Evolutionary conservation across 441 rosid genomes (phyloP).

Genomic region (Croton laevigatus): DNA sequence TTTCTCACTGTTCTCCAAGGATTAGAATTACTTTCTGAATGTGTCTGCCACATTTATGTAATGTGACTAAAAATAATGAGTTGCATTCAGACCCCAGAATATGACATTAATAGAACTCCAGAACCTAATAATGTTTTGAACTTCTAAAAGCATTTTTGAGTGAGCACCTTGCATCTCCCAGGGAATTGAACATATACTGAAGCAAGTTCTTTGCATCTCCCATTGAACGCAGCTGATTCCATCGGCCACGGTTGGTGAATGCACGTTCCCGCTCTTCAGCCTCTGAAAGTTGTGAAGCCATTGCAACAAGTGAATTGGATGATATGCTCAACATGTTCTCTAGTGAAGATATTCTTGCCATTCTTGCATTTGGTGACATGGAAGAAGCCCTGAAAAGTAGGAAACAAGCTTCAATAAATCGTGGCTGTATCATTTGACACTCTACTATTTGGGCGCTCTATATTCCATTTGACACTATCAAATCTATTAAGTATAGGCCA

Average conservation of each 20-base stretch:
- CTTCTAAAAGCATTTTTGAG: constrained; percentile 8
- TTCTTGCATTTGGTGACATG: constrained; percentile 87
- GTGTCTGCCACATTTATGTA: not conserved
- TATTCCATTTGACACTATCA: constrained; percentile 6
- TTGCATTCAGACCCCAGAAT: not conserved
- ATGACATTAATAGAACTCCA: not conserved
- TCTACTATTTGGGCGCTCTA: not conserved
- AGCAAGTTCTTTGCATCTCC: constrained; percentile 96
- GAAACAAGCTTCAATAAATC: constrained; percentile 22
- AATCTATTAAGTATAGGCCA: constrained; percentile 3
- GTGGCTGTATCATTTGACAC: not conserved
- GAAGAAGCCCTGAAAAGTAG: constrained; percentile 74
- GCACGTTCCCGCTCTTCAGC: constrained; percentile 96
- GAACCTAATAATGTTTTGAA: not conserved
- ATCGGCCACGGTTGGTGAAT: constrained; percentile 85
- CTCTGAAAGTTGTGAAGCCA: constrained; percentile 99
- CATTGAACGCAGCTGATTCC: constrained; percentile 98
- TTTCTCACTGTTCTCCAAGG: not conserved
- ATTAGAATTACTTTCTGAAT: not conserved
- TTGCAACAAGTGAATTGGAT: constrained; percentile 88
- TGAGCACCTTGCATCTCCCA: constrained; percentile 78
- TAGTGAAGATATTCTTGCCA: constrained; percentile 81
- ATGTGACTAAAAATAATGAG: not conserved
- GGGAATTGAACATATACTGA: constrained; percentile 89
- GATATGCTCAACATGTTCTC: constrained; percentile 92